Conservation (phyloP, 331 rosid genomes). For the Rhamnella rubrinervis region DNA sequence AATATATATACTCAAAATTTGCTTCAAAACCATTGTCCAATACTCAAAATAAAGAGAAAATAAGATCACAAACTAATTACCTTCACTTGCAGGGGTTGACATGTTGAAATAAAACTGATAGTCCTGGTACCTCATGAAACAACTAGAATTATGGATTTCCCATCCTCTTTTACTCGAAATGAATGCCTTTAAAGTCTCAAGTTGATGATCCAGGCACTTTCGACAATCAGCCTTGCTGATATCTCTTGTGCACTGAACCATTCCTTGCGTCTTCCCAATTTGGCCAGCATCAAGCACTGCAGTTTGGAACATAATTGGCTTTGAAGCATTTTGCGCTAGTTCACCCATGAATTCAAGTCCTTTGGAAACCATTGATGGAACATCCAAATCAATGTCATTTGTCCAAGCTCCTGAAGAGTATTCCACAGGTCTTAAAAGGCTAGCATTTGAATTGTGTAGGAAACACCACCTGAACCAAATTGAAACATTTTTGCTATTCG, state of each 20-base stretch:
- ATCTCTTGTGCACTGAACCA: conserved; percentile 67
- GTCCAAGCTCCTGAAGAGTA: conserved; percentile 27
- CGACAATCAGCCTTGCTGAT: conserved; percentile 39
- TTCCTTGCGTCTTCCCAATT: conserved; percentile 52
- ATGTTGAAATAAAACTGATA: conserved; percentile 46
- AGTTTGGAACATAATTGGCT: conserved; percentile 35
- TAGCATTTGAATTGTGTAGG: conserved; percentile 40
- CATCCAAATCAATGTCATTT: conserved; percentile 51
- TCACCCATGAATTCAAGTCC: conserved; percentile 44
- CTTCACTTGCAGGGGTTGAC: conserved; percentile 39
- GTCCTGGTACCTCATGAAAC: conserved; percentile 64
- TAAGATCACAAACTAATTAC: neutral
- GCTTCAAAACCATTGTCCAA: neutral
- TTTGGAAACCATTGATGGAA: conserved; percentile 36
- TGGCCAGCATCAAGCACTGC: conserved; percentile 31
- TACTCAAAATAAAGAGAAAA: neutral
- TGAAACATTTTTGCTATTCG: conserved; percentile 39
- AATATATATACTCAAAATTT: neutral
- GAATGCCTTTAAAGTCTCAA: conserved; percentile 29
- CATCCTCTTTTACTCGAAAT: conserved; percentile 54
- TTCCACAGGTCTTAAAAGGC: conserved; percentile 40
- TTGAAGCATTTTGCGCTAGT: conserved; percentile 29
- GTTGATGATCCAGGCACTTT: conserved; percentile 40
- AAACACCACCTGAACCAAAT: conserved; percentile 62
- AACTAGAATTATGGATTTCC: conserved; percentile 50